A percentile compares a stretch with the other conserved stretches of the same genome.
Conservation (phyloP, 2,329 filamentous ascomycete species). For the Trichoderma sp. region DNA sequence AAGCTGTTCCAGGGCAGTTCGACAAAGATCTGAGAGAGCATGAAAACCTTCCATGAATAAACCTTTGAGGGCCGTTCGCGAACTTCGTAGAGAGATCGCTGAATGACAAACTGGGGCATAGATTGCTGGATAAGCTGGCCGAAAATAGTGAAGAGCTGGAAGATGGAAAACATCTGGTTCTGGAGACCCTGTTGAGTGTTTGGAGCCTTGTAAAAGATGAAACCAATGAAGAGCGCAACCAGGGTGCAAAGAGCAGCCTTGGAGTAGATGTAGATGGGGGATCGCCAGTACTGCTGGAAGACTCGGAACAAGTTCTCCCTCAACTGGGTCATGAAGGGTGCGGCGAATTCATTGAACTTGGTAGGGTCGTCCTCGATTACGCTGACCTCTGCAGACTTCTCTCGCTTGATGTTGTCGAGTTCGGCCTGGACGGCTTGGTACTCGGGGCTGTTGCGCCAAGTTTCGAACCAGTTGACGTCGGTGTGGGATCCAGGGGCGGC, state of each 20-base stretch:
- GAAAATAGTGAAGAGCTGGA: constrained; percentile 82
- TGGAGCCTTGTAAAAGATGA: constrained; percentile 73
- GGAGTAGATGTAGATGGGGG: constrained; percentile 84
- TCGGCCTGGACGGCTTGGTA: constrained; percentile 58
- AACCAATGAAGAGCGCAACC: constrained; percentile 75
- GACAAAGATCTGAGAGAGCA: constrained; percentile 79
- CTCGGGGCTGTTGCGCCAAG: constrained; percentile 62
- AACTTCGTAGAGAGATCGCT: constrained; percentile 80
- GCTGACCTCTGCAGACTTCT: constrained; percentile 39
- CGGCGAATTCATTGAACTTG: constrained; percentile 75
- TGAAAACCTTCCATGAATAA: constrained; percentile 84
- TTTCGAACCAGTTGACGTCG: constrained; percentile 65
- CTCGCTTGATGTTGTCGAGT: constrained; percentile 56
- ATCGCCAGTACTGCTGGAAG: constrained; percentile 92
- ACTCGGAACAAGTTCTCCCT: constrained; percentile 69
- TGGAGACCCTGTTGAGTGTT: constrained; percentile 76
- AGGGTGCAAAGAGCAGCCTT: constrained; percentile 70
- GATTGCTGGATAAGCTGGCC: constrained; percentile 76
- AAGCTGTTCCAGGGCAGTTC: constrained; percentile 84
- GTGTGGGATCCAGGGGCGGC: constrained; percentile 65
- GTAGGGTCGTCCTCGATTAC: constrained; percentile 40
- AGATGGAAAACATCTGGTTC: constrained; percentile 84
- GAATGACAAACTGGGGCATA: constrained; percentile 84
- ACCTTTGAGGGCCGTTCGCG: constrained; percentile 82
- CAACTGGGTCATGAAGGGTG: constrained; percentile 69